Percentiles rank a stretch among this genome's conserved stretches.
Conservation (phyloP, 148 eudicot species). For the Persicaria maculosa region DNA sequence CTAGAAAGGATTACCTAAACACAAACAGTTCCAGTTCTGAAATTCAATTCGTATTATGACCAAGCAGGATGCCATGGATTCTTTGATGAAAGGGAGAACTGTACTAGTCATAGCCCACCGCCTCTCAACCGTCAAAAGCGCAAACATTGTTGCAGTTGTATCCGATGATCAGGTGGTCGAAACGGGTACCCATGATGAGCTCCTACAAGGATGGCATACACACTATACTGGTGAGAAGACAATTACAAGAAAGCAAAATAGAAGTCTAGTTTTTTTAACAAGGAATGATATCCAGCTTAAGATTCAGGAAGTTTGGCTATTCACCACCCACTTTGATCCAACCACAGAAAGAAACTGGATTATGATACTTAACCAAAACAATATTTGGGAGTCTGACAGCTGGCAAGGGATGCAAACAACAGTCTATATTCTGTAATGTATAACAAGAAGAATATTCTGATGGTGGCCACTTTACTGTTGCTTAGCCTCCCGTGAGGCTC, state of each 20-base stretch:
- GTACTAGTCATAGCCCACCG: conserved; percentile 93
- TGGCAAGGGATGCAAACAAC: neutral
- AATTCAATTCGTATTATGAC: conserved; percentile 6
- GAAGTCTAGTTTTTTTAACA: conserved; percentile 19
- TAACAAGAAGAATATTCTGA: neutral
- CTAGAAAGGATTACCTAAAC: neutral
- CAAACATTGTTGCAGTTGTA: conserved; percentile 72
- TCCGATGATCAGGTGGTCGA: conserved; percentile 89
- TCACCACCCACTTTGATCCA: neutral
- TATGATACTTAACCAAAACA: neutral
- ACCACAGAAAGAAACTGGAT: neutral
- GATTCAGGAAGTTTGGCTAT: neutral
- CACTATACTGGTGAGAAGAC: conserved; percentile 76
- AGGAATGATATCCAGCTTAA: neutral
- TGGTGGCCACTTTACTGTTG: too few species aligned
- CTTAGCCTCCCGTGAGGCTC: too few species aligned
- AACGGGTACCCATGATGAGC: conserved; percentile 76
- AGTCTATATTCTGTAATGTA: neutral
- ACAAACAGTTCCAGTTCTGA: neutral
- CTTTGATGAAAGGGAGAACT: conserved; percentile 86
- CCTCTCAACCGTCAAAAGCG: conserved; percentile 89
- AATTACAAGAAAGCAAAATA: conserved; percentile 59
- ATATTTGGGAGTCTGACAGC: neutral
- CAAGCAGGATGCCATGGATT: conserved; percentile 88
- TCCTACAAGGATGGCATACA: conserved; percentile 67